Conservation (phyloP, 768 basidiomycete genomes). For the Strobilomyces confusus region DNA sequence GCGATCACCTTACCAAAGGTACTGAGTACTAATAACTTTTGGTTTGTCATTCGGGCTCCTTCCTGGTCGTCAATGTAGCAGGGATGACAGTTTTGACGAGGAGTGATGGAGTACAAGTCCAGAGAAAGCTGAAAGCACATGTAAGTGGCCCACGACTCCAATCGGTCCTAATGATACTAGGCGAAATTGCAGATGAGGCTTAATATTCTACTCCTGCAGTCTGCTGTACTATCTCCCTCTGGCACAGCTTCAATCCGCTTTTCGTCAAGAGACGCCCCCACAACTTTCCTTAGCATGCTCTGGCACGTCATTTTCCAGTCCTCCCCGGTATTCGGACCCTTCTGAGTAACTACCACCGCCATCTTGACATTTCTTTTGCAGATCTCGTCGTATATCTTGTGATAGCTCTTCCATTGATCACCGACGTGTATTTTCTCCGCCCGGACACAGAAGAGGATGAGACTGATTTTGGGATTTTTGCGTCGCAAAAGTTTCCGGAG, state of each 20-base stretch:
- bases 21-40: too few relatives aligned
- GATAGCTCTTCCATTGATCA: conserved; percentile 12
- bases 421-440: conserved; percentile 2
- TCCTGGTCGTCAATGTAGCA: too few relatives aligned
- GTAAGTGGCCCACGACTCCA: background rate
- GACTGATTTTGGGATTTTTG: conserved; percentile 4
- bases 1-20: too few relatives aligned
- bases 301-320: conserved; percentile 2
- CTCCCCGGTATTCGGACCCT: background rate
- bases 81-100: too few relatives aligned
- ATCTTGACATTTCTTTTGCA: conserved; percentile 8
- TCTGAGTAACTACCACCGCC: conserved; percentile 14
- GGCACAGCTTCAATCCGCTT: conserved; percentile 1
- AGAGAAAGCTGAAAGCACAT: background rate
- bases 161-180: background rate
- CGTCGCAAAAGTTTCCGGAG: conserved; percentile 11
- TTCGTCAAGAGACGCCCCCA: background rate
- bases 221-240: background rate
- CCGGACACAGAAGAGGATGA: conserved; percentile 13
- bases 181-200: background rate
- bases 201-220: background rate
- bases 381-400: conserved; percentile 12
- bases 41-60: too few relatives aligned
- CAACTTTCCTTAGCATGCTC: background rate
- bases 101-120: too few relatives aligned